Conservation (phyloP, 768 basidiomycete species). For the Boletus speciosus region DNA sequence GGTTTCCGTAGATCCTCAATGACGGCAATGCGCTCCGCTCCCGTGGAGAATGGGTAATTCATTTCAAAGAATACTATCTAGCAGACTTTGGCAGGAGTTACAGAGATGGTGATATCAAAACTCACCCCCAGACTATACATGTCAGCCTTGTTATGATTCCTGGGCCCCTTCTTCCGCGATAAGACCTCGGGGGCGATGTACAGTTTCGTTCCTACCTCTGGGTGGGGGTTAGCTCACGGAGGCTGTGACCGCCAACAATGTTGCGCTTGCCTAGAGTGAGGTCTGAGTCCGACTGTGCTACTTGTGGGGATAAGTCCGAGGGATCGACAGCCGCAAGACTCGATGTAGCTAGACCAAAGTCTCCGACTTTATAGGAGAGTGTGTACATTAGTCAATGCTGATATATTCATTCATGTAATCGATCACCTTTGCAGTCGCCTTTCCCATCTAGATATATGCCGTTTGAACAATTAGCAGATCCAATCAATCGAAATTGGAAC, state of each 20-base stretch:
- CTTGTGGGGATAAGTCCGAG: slow-evolving; percentile 54
- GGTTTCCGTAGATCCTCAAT: slow-evolving; percentile 76
- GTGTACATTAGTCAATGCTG: neutral
- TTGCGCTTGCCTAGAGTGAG: slow-evolving; percentile 63
- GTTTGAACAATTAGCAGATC: neutral
- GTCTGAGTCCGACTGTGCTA: slow-evolving; percentile 51
- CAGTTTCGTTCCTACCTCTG: slow-evolving; percentile 85
- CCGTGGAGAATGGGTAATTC: slow-evolving; percentile 82
- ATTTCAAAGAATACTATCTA: slow-evolving; percentile 98
- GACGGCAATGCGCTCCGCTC: slow-evolving; percentile 79
- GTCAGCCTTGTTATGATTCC: slow-evolving; percentile 85
- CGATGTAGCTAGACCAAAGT: slow-evolving; percentile 89
- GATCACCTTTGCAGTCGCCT: slow-evolving; percentile 74
- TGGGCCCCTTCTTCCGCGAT: slow-evolving; percentile 54
- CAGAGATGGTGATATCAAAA: slow-evolving; percentile 2
- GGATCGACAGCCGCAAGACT: slow-evolving; percentile 77
- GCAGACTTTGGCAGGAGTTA: neutral
- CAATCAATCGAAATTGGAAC: slow-evolving; percentile 14
- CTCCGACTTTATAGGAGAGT: slow-evolving; percentile 56
- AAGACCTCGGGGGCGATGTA: slow-evolving; percentile 94
- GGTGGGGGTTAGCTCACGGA: neutral
- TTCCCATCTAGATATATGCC: slow-evolving; percentile 54
- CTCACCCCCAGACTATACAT: slow-evolving; percentile 91
- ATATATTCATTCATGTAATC: neutral
- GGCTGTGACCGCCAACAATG: neutral